phyloP scores from a whole-genome alignment of 2,329 filamentous ascomycete species.

The Mycosphaerella sp. region DNA sequence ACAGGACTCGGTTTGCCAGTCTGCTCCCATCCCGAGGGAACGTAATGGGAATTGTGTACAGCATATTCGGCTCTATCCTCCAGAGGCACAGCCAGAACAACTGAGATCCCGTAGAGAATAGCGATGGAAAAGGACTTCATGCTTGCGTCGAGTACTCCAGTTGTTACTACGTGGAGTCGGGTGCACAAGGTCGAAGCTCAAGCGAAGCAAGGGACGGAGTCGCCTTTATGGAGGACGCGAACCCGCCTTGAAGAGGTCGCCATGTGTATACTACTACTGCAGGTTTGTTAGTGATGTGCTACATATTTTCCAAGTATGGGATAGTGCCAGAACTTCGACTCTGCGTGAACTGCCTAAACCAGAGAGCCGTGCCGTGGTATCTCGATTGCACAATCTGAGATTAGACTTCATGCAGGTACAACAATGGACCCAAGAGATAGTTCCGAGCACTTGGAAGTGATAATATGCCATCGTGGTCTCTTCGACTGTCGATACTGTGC shows the following conservation, averaged over 20 bases:
- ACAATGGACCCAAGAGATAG: neutral
- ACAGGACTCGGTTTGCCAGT: conserved; percentile 17
- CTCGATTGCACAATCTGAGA: neutral
- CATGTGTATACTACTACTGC: neutral
- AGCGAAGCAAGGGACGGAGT: neutral
- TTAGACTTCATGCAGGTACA: conserved; percentile 10
- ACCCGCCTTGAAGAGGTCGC: neutral
- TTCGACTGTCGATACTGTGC: neutral
- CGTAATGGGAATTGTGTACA: conserved; percentile 17
- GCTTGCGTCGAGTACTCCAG: neutral
- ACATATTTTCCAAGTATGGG: neutral
- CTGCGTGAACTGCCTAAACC: conserved; percentile 3
- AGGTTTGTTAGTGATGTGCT: conserved; percentile 3
- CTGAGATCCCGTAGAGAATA: conserved; percentile 1
- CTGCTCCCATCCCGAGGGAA: conserved; percentile 20
- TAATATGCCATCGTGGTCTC: neutral
- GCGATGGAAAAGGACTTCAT: conserved; percentile 7
- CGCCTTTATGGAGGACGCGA: neutral
- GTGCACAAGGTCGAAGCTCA: neutral
- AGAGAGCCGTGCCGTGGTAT: neutral
- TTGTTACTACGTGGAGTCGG: neutral
- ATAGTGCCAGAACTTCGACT: neutral
- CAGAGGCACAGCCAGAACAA: conserved; percentile 13
- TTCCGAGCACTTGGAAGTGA: neutral
- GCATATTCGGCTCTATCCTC: conserved; percentile 16